Percentiles rank a stretch among this genome's conserved stretches.
Conservation (phyloP, 2,329 filamentous ascomycete species). For the Didymella exigua region DNA sequence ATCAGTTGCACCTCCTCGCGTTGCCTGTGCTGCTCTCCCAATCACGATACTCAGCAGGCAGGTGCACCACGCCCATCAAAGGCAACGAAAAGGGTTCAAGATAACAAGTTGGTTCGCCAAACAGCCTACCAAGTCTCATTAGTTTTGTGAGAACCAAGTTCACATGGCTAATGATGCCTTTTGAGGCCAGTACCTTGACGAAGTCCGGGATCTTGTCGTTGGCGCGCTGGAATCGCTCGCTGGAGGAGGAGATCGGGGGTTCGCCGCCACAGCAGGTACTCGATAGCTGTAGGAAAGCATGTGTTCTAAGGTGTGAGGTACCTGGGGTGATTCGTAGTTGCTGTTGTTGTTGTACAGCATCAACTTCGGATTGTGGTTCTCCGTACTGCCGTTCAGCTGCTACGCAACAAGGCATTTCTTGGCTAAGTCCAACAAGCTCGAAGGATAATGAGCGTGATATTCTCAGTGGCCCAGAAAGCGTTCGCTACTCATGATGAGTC, state of each 20-base stretch:
- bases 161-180: not conserved
- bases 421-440: not conserved
- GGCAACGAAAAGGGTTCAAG: not conserved
- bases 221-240: not conserved
- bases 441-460: not conserved
- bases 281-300: not conserved
- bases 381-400: not conserved
- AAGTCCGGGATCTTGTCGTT: not conserved
- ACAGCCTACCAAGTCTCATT: no score
- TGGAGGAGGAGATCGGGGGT: not conserved
- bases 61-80: no score
- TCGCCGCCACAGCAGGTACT: not conserved
- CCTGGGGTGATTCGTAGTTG: not conserved
- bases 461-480: not conserved
- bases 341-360: conserved; percentile 1
- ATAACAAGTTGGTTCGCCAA: no score
- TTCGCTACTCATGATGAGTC: not conserved
- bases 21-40: no score
- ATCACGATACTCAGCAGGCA: no score
- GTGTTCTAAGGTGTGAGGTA: not conserved
- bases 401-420: not conserved
- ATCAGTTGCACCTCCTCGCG: no score
- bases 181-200: not conserved
- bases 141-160: not conserved
- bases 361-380: not conserved